phyloP scores from a whole-genome alignment of 2,329 filamentous ascomycete species.

The Hypoxylon sp. region DNA sequence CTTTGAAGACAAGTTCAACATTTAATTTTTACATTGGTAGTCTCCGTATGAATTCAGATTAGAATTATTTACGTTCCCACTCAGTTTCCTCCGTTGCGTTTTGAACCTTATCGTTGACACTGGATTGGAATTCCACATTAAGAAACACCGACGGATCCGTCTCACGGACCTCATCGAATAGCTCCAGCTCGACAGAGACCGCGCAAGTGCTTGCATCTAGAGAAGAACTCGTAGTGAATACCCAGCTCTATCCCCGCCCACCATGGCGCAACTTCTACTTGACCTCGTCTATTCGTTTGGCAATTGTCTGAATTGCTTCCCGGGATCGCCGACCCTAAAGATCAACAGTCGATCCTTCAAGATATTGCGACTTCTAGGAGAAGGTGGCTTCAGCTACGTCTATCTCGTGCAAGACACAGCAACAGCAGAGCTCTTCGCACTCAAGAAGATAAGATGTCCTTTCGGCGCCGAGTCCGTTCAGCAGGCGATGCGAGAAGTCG shows the following conservation, averaged over 20 bases:
- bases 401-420: conserved; percentile 96
- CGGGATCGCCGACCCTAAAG: conserved; percentile 91
- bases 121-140: conserved; percentile 1
- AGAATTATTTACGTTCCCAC: background rate
- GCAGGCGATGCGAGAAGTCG: conserved; percentile 95
- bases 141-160: conserved; percentile 22
- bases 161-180: conserved; percentile 15
- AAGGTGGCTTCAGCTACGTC: conserved; percentile 99
- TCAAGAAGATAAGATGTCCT: conserved; percentile 99
- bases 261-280: conserved; percentile 86
- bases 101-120: background rate
- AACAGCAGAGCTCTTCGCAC: conserved; percentile 86
- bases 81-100: background rate
- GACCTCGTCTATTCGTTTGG: conserved; percentile 93
- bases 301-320: conserved; percentile 97
- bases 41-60: conserved; percentile 1
- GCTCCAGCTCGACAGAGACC: conserved; percentile 10
- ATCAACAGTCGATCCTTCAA: conserved; percentile 97
- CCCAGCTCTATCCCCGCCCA: conserved; percentile 34
- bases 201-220: conserved; percentile 22
- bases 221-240: conserved; percentile 2
- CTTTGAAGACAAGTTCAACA: conserved; percentile 33
- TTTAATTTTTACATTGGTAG: conserved; percentile 22
- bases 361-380: conserved; percentile 91
- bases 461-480: conserved; percentile 97